Evolutionary conservation across 1,139 yeast species (phyloP).

Genomic region (Kodamaea fungicola): DNA sequence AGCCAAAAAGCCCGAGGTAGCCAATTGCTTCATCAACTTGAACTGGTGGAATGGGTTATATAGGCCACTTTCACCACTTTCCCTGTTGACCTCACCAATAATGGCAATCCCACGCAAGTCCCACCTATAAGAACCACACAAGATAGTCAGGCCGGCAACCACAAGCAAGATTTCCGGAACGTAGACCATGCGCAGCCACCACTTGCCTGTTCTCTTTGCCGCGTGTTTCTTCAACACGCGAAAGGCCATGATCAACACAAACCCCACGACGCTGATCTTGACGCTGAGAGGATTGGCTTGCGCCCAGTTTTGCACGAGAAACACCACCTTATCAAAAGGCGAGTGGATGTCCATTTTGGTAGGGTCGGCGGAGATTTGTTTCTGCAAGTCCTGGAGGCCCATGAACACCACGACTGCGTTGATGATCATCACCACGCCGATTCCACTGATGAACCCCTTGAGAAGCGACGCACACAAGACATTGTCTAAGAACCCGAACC

Average conservation of each 20-base stretch:
- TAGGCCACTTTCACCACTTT: slow-evolving; percentile 18
- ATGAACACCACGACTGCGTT: slow-evolving; percentile 72
- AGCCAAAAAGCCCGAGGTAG: slow-evolving; percentile 64
- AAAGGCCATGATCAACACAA: slow-evolving; percentile 38
- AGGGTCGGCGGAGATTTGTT: slow-evolving; percentile 32
- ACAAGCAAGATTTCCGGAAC: slow-evolving; percentile 84
- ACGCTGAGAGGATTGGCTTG: slow-evolving; percentile 53
- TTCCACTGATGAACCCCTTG: slow-evolving; percentile 88
- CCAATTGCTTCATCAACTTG: slow-evolving; percentile 38
- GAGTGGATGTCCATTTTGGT: slow-evolving; percentile 61
- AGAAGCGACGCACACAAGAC: slow-evolving; percentile 79
- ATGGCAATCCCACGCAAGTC: slow-evolving; percentile 58
- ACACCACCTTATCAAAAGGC: slow-evolving; percentile 66
- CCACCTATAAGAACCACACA: slow-evolving; percentile 56
- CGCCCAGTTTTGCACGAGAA: slow-evolving; percentile 38
- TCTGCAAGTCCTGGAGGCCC: slow-evolving; percentile 51
- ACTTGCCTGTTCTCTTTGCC: slow-evolving; percentile 12
- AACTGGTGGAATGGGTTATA: slow-evolving; percentile 35
- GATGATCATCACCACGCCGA: slow-evolving; percentile 86
- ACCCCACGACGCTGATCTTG: slow-evolving; percentile 47
- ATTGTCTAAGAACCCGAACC: slow-evolving; percentile 87
- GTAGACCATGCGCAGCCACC: slow-evolving; percentile 37
- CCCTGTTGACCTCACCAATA: slow-evolving; percentile 59
- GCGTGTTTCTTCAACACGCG: slow-evolving; percentile 41
- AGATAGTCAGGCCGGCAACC: slow-evolving; percentile 58